Conservation (phyloP, 345 rosid species). For the Leavenworthia alabamica region DNA sequence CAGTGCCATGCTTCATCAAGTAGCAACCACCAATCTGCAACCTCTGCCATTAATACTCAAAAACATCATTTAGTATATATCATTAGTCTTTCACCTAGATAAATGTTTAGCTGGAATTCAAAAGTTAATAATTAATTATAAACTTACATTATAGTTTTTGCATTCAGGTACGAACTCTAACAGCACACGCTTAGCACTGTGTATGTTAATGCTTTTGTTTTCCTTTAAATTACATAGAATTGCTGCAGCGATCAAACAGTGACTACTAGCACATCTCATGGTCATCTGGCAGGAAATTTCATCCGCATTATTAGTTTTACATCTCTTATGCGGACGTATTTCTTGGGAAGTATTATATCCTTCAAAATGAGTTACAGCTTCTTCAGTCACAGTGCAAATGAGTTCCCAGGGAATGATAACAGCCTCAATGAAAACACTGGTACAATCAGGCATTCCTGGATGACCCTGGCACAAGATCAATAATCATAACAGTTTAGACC, state of each 20-base stretch:
- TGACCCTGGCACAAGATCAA: conserved; percentile 42
- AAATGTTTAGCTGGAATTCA: neutral
- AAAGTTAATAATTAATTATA: conserved; percentile 2
- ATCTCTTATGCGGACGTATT: conserved; percentile 45
- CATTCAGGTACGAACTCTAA: conserved; percentile 49
- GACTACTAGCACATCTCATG: conserved; percentile 34
- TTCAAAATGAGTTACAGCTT: conserved; percentile 22
- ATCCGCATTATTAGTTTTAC: conserved; percentile 27
- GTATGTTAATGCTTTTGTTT: conserved; percentile 28
- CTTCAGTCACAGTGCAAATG: conserved; percentile 44
- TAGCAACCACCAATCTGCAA: conserved; percentile 74
- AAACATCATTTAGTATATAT: neutral
- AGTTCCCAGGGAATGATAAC: conserved; percentile 68
- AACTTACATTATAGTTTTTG: conserved; percentile 23
- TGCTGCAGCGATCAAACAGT: conserved; percentile 32
- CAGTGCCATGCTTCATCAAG: conserved; percentile 44
- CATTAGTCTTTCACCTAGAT: neutral
- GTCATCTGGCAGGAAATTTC: conserved; percentile 48
- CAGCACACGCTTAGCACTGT: conserved; percentile 42
- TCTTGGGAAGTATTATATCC: conserved; percentile 22
- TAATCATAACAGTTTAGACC: neutral
- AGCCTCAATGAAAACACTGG: conserved; percentile 57
- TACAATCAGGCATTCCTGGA: conserved; percentile 32
- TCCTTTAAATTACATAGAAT: conserved; percentile 33
- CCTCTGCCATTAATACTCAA: conserved; percentile 38